Conservation (phyloP, 768 basidiomycete genomes). For the Lentinula lateritia region DNA sequence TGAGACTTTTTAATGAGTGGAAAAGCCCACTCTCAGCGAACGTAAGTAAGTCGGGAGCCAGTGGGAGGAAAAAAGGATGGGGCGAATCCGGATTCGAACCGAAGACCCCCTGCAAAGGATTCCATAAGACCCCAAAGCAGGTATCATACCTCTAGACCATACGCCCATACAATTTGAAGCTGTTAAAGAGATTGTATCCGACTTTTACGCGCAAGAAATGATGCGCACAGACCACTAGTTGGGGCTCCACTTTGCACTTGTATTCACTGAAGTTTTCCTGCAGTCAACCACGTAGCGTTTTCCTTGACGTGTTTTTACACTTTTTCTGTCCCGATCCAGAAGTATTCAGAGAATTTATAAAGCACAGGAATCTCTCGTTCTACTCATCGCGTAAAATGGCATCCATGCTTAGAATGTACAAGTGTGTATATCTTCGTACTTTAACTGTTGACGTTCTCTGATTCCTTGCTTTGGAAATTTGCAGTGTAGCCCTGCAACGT, state of each 20-base stretch:
- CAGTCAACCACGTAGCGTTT: too few species aligned
- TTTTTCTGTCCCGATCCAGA: background rate
- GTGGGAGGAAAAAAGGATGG: background rate
- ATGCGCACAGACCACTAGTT: background rate
- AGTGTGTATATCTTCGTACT: slow-evolving; percentile 18
- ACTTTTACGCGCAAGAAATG: too few species aligned
- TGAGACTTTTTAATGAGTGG: too few species aligned
- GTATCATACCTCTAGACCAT: slow-evolving; percentile 9
- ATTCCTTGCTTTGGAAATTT: background rate
- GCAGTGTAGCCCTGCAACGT: slow-evolving; percentile 54
- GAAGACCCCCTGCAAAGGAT: slow-evolving; percentile 7
- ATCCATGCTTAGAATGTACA: slow-evolving; percentile 37
- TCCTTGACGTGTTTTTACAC: background rate
- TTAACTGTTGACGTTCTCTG: background rate
- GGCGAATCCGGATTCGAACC: slow-evolving; percentile 8
- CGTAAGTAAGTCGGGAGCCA: background rate
- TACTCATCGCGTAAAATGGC: slow-evolving; percentile 28
- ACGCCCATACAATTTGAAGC: background rate
- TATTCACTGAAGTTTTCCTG: background rate
- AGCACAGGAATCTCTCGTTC: too few species aligned
- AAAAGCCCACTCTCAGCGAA: too few species aligned
- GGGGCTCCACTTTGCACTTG: background rate
- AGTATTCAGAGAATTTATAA: background rate
- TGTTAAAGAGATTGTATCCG: too few species aligned
- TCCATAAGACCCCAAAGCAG: background rate